Conservation (phyloP, 176 grass and related monocot genomes). For the Lolium rigidum region DNA sequence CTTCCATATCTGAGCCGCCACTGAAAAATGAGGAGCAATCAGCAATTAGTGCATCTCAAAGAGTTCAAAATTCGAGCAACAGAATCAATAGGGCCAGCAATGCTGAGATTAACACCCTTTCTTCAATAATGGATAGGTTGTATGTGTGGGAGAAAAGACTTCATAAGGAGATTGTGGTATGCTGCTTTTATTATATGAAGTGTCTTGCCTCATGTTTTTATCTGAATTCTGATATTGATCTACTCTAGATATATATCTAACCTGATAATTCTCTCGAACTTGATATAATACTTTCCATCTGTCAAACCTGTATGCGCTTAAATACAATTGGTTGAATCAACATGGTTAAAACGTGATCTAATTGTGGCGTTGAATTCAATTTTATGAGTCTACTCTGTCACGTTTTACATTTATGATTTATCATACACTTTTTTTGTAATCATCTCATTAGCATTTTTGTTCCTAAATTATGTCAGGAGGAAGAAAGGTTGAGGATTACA, state of each 20-base stretch:
- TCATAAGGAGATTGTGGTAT: conserved; percentile 88
- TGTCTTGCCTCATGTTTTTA: not conserved
- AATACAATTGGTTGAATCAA: not conserved
- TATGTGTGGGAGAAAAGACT: conserved; percentile 90
- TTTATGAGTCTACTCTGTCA: not conserved
- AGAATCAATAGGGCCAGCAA: conserved; percentile 31
- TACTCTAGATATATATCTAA: not conserved
- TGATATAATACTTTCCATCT: not conserved
- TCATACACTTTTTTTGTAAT: not conserved
- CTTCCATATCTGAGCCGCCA: conserved; percentile 41
- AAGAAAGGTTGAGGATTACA: conserved; percentile 75
- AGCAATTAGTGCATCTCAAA: conserved; percentile 29
- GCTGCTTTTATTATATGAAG: conserved; percentile 7
- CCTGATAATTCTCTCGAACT: not conserved
- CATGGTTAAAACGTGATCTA: not conserved
- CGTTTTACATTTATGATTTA: not conserved
- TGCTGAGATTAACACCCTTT: conserved; percentile 73
- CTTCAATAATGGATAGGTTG: conserved; percentile 73
- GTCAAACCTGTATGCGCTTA: not conserved
- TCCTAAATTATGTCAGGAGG: conserved; percentile 56
- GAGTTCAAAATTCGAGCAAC: conserved; percentile 33
- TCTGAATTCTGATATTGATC: not conserved
- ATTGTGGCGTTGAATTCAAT: not conserved
- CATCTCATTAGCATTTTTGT: conserved; percentile 21
- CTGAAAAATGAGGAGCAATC: conserved; percentile 39